phyloP scores from a whole-genome alignment of 495 filamentous ascomycete genomes.

The Durotheca rogersii region DNA sequence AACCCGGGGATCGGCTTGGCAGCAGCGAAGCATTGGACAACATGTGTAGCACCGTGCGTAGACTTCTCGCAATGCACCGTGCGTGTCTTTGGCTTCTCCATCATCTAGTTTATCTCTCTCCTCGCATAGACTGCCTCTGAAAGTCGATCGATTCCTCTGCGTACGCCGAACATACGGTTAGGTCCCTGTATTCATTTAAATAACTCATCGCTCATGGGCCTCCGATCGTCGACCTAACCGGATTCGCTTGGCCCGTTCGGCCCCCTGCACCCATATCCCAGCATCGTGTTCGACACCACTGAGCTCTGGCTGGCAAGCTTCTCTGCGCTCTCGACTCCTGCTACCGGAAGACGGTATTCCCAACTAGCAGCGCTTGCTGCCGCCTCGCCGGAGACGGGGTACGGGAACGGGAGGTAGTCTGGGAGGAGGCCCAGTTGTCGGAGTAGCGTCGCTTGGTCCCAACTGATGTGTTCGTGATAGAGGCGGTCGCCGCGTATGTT shows the following conservation, averaged over 20 bases:
- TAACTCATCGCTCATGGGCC: neutral
- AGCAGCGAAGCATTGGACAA: neutral
- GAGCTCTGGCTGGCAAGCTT: conserved; percentile 65
- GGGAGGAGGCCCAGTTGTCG: conserved; percentile 73
- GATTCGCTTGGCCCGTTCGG: neutral
- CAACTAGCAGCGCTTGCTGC: conserved; percentile 46
- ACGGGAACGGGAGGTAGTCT: conserved; percentile 59
- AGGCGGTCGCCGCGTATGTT: conserved; percentile 71
- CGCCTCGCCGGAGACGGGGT: conserved; percentile 44
- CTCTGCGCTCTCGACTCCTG: conserved; percentile 63
- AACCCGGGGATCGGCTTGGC: conserved; percentile 21
- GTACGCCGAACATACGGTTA: no score
- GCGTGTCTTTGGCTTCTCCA: no score
- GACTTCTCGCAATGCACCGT: neutral
- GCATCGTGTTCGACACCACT: conserved; percentile 64
- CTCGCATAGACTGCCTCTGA: no score
- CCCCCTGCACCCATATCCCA: conserved; percentile 37
- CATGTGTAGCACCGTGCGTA: neutral
- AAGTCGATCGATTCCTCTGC: no score
- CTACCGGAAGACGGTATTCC: conserved; percentile 68
- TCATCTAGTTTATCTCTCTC: no score
- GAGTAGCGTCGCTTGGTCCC: conserved; percentile 83
- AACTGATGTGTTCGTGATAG: conserved; percentile 81
- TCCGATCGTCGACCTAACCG: neutral
- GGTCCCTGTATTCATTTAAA: no score